Evolutionary conservation across 331 rosid genomes (phyloP), one percentile per base, ranked within the genome.

Genomic region (Acacia concinna): DNA sequence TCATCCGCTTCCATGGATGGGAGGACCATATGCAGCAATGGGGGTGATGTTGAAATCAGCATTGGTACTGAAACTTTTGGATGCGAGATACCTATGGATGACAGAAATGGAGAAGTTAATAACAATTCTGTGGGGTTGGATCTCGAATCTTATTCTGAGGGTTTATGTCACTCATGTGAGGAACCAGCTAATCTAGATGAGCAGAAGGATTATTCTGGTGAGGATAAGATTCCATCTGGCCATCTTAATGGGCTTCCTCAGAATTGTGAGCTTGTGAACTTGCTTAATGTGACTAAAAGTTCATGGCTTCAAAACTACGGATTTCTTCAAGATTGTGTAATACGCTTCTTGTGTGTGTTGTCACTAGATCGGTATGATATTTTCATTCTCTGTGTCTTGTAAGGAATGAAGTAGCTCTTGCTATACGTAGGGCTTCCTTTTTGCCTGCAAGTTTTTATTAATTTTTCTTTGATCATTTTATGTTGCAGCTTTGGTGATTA

Each of bases 401-500:
- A 7, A 59, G 46, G 62, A 68, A 81, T 56, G 34, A 51, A 67
- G 31, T 56, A 64, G 73, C 34, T 81, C 47, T 37, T 66, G 31
- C 30, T 27, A 70, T 60, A 10, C 5, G 25, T 3, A 8, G 60
- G 18, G 20, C 49, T 69, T 63, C 71, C 68, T 68, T 37, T 73
- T 46, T 49, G 13, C 69, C 59, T 74, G 72, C 73, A 34, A 38
- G 43, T 59, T 51, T 18, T 35, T 20, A 70, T 32, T 74, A 40
- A 5, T 57, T 68, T 32, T 66, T 35, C 8, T 77, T 31, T 56
- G 18, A n/a, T 74, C 30, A n/a, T 74, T 75, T 67, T 87, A 46
- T 60, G 41, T 73, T 91, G 90, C 97, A 95, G 98, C 79, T 95
- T 95, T 82, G 99, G 99, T 67, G 99, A 95, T 89, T 95, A 93